Conservation (phyloP, 2,329 filamentous ascomycete genomes). For the Cladosporium halotolerans region DNA sequence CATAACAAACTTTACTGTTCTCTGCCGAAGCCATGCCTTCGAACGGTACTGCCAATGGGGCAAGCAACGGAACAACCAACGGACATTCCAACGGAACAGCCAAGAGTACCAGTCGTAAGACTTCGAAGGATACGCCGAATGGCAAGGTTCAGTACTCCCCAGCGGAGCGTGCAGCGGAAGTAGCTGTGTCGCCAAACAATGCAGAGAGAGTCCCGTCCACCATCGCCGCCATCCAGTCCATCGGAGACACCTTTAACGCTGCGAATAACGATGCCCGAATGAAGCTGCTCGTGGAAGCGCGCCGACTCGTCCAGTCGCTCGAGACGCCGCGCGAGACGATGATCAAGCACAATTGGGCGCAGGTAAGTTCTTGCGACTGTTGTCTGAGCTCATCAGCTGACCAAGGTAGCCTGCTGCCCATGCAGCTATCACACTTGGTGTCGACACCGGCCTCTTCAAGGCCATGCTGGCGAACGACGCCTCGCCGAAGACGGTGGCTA, state of each 20-base stretch:
- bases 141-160: not conserved
- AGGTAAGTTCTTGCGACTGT: not conserved
- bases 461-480: slow-evolving; percentile 2
- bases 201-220: not conserved
- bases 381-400: not conserved
- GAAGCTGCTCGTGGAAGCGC: slow-evolving; percentile 2
- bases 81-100: not conserved
- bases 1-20: no score
- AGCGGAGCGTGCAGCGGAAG: not conserved
- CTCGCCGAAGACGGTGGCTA: not conserved
- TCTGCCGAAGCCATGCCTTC: no score
- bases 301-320: not conserved
- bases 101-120: not conserved
- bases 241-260: not conserved
- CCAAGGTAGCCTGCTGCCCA: not conserved
- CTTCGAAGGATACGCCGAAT: no score
- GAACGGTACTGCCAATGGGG: no score
- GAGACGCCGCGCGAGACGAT: slow-evolving; percentile 7
- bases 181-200: slow-evolving; percentile 1
- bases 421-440: slow-evolving; percentile 5
- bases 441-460: slow-evolving; percentile 1
- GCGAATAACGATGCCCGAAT: not conserved
- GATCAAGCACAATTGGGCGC: slow-evolving; percentile 9
- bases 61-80: not conserved
- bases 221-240: not conserved